A percentile compares a stretch with the other conserved stretches of the same genome.
Conservation (phyloP, 805 yeast species). For the Kodamaea restingae region DNA sequence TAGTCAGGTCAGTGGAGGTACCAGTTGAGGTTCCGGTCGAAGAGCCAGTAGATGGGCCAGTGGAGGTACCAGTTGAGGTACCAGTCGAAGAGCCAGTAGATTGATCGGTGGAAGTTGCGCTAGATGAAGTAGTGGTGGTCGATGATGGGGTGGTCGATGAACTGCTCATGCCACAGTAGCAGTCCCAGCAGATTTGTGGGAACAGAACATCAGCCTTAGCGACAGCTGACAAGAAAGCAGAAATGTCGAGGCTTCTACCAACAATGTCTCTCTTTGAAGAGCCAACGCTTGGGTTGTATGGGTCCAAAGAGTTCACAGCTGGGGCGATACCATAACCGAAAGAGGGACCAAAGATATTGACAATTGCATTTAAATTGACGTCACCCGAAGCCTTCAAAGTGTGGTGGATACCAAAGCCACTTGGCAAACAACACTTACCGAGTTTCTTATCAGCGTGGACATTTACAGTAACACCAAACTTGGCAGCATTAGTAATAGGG, state of each 20-base stretch:
- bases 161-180: constrained; percentile 8
- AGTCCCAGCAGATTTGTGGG: constrained; percentile 13
- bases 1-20: not conserved
- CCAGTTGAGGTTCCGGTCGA: not conserved
- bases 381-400: constrained; percentile 11
- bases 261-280: constrained; percentile 9
- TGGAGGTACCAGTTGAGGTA: not conserved
- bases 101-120: not conserved
- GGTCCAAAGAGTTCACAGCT: not conserved
- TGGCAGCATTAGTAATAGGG: constrained; percentile 7
- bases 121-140: not conserved
- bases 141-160: constrained; percentile 5
- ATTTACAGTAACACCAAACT: constrained; percentile 16
- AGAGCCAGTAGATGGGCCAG: not conserved
- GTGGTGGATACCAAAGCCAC: constrained; percentile 14
- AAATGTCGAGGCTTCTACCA: not conserved
- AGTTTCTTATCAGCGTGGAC: constrained; percentile 16
- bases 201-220: constrained; percentile 4
- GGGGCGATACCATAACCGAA: constrained; percentile 5
- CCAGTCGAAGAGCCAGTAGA: not conserved
- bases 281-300: constrained; percentile 4
- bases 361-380: constrained; percentile 1
- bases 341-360: constrained; percentile 9
- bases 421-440: constrained; percentile 24
- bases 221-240: not conserved